Conservation (phyloP, 2,329 filamentous ascomycete species). For the Hymenotorrendiella dingleyae region DNA sequence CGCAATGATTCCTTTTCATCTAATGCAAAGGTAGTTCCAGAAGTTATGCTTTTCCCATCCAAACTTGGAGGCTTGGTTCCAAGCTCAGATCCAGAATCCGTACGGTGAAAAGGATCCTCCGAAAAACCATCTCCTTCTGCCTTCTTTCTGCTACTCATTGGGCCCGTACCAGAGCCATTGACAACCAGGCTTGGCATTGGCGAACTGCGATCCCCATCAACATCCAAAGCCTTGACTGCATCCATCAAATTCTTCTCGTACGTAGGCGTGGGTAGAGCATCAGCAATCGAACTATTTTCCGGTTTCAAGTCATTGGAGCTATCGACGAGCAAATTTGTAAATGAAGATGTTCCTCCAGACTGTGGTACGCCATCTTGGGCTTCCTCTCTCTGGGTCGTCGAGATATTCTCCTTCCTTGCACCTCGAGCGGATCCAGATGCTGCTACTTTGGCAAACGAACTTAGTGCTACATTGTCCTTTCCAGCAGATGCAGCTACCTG, state of each 20-base stretch:
- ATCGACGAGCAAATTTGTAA: conserved; percentile 1
- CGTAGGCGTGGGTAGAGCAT: conserved; percentile 1
- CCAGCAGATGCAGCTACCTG: conserved; percentile 45
- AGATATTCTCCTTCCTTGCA: conserved; percentile 23
- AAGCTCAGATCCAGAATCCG: conserved; percentile 58
- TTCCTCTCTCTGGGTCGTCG: conserved; percentile 8
- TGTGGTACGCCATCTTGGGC: conserved; percentile 7
- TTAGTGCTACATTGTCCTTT: conserved; percentile 33
- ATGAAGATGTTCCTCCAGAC: conserved; percentile 6
- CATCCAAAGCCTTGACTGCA: conserved; percentile 29
- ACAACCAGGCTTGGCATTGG: conserved; percentile 30
- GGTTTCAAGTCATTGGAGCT: conserved; percentile 26
- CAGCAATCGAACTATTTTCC: conserved; percentile 25
- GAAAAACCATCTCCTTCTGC: conserved; percentile 24
- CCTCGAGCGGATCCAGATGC: conserved; percentile 28
- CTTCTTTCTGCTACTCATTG: conserved; percentile 16
- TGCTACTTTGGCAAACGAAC: conserved; percentile 28
- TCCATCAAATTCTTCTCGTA: conserved; percentile 26
- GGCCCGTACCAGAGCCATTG: conserved; percentile 28
- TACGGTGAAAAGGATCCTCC: conserved; percentile 35
- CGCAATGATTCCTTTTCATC: conserved; percentile 94
- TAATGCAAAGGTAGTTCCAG: conserved; percentile 89
- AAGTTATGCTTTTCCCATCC: conserved; percentile 91
- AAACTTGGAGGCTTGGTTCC: conserved; percentile 81
- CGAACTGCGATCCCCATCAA: conserved; percentile 15